These are phyloP conservation scores for Candida broadrunensis DNA, from an alignment of 805 yeast genomes.

Conservation along the genomic window DNA sequence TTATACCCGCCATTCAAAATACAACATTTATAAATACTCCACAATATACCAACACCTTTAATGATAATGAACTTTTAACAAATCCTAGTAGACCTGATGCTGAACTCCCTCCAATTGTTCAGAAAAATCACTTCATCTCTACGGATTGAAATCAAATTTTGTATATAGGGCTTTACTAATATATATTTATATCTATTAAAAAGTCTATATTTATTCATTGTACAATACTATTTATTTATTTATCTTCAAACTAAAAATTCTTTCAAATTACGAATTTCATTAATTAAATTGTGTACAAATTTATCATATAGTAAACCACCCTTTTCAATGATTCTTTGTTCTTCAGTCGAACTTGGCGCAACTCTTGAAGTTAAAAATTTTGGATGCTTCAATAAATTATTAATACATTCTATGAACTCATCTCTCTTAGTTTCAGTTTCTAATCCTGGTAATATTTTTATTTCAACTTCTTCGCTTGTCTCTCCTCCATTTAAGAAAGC, in stretches of 20 bases:
- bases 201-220: background rate
- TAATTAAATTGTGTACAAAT: slow-evolving; percentile 31
- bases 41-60: slow-evolving; percentile 19
- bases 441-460: slow-evolving; percentile 52
- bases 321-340: slow-evolving; percentile 53
- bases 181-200: background rate
- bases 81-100: slow-evolving; percentile 21
- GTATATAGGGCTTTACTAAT: background rate
- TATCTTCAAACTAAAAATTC: slow-evolving; percentile 10
- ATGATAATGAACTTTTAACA: slow-evolving; percentile 9
- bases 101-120: slow-evolving; percentile 37
- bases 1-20: slow-evolving; percentile 35
- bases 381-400: slow-evolving; percentile 80
- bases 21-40: slow-evolving; percentile 31
- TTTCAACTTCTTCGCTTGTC: slow-evolving; percentile 15
- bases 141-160: slow-evolving; percentile 2
- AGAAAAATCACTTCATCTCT: slow-evolving; percentile 26
- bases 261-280: slow-evolving; percentile 34
- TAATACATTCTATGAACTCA: slow-evolving; percentile 59
- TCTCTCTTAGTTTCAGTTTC: slow-evolving; percentile 57
- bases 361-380: slow-evolving; percentile 73
- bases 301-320: slow-evolving; percentile 29
- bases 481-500: slow-evolving; percentile 32
- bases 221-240: background rate
- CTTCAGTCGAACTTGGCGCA: slow-evolving; percentile 61